phyloP scores from a whole-genome alignment of 805 yeast genomes.

The Cyberlindnera petersonii region DNA sequence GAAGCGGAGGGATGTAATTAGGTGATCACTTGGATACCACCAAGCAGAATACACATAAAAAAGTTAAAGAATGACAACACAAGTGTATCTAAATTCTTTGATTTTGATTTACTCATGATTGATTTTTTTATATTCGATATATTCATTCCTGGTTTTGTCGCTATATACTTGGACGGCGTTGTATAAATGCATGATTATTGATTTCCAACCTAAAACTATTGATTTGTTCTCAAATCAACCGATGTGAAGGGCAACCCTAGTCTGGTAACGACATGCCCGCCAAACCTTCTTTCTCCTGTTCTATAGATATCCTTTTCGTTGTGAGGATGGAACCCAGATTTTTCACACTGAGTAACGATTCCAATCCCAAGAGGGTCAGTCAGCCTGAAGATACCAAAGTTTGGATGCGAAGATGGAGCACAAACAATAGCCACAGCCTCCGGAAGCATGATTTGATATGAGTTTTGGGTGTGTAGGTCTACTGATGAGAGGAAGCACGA shows the following conservation, averaged over 20 bases:
- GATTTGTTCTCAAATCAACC: constrained; percentile 44
- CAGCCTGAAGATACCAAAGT: constrained; percentile 50
- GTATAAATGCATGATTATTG: no score
- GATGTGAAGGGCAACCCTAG: constrained; percentile 44
- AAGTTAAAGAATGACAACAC: no score
- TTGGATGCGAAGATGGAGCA: constrained; percentile 47
- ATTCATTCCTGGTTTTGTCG: no score
- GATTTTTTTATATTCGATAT: background rate
- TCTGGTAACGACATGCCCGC: constrained; percentile 49
- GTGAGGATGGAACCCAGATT: constrained; percentile 60
- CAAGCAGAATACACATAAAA: no score
- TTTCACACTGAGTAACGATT: constrained; percentile 46
- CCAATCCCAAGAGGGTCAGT: constrained; percentile 66
- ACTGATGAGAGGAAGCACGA: constrained; percentile 65
- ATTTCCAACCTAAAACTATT: no score
- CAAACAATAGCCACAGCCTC: constrained; percentile 68
- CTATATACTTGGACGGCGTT: no score
- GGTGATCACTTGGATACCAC: no score
- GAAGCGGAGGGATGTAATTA: background rate
- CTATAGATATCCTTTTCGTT: constrained; percentile 47
- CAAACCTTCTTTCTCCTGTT: constrained; percentile 35
- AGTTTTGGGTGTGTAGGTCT: constrained; percentile 64
- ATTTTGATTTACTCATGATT: background rate
- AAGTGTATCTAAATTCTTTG: no score
- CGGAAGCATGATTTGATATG: constrained; percentile 66